Base-by-base conservation (phyloP, 768 basidiomycete species). In the Hebeloma cylindrosporum region DNA sequence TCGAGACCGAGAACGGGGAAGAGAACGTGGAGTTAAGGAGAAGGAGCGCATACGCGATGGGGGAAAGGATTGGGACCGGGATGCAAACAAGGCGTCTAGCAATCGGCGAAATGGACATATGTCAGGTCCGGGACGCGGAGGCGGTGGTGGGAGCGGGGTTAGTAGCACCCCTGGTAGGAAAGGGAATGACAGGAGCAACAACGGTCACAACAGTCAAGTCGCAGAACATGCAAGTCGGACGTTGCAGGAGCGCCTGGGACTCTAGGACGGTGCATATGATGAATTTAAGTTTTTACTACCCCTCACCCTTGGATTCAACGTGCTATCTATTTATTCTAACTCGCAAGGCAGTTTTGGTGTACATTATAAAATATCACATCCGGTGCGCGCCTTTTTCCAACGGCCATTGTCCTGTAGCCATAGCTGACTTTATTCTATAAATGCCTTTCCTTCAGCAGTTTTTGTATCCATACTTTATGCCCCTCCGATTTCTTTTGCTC, bases 211-310 rank as follows among this genome's bases (percentile, higher is more conserved):
- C 47, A 67, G 67, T 51, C 65, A 70, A 51, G 71, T 70, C 29
- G 43, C 56, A 26, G 60, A 60, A 33, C 83, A 86, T 23, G 50
- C 40, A 40, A 52, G 37, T 72, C 87, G 88, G 78, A 87, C 88
- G 73, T 81, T 91, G 72, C 85, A 83, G 64, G 86, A 90, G 66
- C 72, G 88, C 59, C 78, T 91, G 83, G 88, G 88, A 64, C 74
- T 88, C 31, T 87, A 67, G 76, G 56, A 34, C 26, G 40, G 25
- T 21, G 14, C 25, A 22, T 35, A 22, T 18, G n/a, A 20, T 14
- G 40, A 5, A 28, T 34, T 35, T 17, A 13, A 40, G 41, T 44
- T 46, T 41, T 35, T 39, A 34, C 38, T 40, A 47, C 38, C 21
- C 14, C 38, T 23, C 32, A 18, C 40, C 22, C 47, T 40, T 38